Base-by-base conservation (phyloP, 1,284 basidiomycete species). In the Phenoliferia sp. region DNA sequence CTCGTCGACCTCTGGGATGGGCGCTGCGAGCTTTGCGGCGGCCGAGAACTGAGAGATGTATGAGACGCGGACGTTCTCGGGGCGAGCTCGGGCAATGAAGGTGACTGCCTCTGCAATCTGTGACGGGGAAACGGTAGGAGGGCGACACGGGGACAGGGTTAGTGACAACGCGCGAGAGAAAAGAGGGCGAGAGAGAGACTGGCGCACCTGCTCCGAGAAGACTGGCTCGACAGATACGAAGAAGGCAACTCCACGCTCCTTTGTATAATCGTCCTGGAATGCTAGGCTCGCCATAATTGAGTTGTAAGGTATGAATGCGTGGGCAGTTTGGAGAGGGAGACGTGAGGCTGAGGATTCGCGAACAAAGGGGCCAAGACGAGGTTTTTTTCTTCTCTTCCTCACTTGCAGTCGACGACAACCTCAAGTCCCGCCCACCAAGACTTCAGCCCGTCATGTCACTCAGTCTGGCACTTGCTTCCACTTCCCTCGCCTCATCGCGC, bases 221-320 rank as follows among this genome's bases (percentile, higher is more conserved):
- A 50, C 54, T 26, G 71, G 71, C 62, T 73, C 71, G 63, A 73
- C 67, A 15, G 63, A 54, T 62, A 73, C 64, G 35, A 73, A 73
- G 67, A 39, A 73, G 63, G 32, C 59, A 10, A 31, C 67, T 50
- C 64, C 65, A 61, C 66, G 58, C 28, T 63, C 56, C 36, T 64
- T 48, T 9, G 71, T 71, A 26, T 66, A 73, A n/a, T 62, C 62
- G 69, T 70, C 67, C 44, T 60, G 59, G 69, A 73, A 73, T 31
- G 67, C 71, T 31, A 61, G 39, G 35, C 56, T 62, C 26, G 63
- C 54, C 67, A 66, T 68, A 34, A 48, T 39, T 19, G 34, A 10
- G 19, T 10, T 28, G 19, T 26, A 31, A 17, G 16, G 17, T 10
- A n/a, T 17, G 48, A 3, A 5, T 6, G n/a, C 34, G 28, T 12